A percentile compares a stretch with the other conserved stretches of the same genome.
Conservation (phyloP, 805 yeast species). For the Yarrowia bubula region DNA sequence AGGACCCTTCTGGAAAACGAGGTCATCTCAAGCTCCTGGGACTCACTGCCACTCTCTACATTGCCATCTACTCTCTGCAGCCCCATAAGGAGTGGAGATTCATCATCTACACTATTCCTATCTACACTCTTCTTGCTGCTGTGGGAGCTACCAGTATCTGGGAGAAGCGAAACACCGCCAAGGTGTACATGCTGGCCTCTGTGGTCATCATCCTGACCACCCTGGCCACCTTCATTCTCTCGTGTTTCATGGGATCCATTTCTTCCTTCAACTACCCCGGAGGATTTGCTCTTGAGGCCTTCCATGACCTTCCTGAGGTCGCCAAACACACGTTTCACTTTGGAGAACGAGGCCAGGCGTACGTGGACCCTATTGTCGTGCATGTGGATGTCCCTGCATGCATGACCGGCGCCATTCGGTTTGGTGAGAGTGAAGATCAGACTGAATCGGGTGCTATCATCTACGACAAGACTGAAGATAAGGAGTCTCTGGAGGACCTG, state of each 20-base stretch:
- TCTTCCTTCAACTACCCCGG: constrained; percentile 88
- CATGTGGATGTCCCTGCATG: constrained; percentile 80
- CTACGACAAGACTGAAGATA: constrained; percentile 77
- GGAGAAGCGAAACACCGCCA: constrained; percentile 39
- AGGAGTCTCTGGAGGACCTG: constrained; percentile 39
- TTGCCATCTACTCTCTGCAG: constrained; percentile 69
- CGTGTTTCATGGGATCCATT: constrained; percentile 54
- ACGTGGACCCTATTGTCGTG: constrained; percentile 42
- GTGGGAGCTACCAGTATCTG: constrained; percentile 49
- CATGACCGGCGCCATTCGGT: constrained; percentile 82
- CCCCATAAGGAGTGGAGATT: constrained; percentile 97
- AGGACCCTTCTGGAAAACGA: constrained; percentile 37
- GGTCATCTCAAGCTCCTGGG: constrained; percentile 46
- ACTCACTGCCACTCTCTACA: constrained; percentile 52
- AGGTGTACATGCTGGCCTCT: constrained; percentile 35
- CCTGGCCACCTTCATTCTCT: constrained; percentile 42
- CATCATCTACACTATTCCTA: constrained; percentile 71
- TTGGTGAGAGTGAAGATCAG: constrained; percentile 56
- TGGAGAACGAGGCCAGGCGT: constrained; percentile 12
- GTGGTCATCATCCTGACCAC: constrained; percentile 40
- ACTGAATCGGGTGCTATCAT: constrained; percentile 28
- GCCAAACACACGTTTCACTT: constrained; percentile 33
- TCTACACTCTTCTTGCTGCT: constrained; percentile 62
- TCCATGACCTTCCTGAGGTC: constrained; percentile 46
- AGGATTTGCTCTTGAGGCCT: constrained; percentile 61